phyloP scores from a whole-genome alignment of 1,284 basidiomycete genomes.

The Abortiporus biennis region DNA sequence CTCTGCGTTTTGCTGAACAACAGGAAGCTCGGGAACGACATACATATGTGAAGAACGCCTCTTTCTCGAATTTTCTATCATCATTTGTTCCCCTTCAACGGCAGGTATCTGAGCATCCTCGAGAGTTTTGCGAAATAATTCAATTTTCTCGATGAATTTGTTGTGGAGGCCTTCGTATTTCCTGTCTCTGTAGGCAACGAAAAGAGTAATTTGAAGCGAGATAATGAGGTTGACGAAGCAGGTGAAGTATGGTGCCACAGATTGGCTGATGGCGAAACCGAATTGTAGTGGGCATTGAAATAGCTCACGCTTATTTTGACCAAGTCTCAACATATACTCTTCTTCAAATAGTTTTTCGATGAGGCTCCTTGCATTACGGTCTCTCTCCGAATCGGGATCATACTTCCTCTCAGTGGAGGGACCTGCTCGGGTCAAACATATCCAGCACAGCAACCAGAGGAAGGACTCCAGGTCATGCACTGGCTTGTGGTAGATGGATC shows the following conservation, averaged over 20 bases:
- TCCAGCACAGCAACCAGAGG: neutral
- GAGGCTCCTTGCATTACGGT: too few species aligned
- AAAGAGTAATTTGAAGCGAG: neutral
- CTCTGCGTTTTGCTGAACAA: too few species aligned
- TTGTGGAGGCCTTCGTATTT: neutral
- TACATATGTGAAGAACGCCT: too few species aligned
- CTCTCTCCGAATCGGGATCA: too few species aligned
- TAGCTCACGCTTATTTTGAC: neutral
- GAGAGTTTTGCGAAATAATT: too few species aligned
- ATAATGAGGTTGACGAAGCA: neutral
- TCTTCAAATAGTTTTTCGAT: neutral
- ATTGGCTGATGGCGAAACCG: neutral
- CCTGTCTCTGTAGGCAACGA: neutral
- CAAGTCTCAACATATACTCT: neutral
- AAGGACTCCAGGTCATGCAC: neutral
- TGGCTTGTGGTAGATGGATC: neutral
- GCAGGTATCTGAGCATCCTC: too few species aligned
- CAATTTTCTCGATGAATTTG: neutral
- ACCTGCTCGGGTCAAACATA: neutral
- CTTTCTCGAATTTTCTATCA: too few species aligned
- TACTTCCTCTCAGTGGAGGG: neutral
- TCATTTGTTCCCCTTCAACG: too few species aligned
- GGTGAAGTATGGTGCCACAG: neutral
- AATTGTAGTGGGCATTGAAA: neutral
- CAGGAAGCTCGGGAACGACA: too few species aligned